Percentiles rank a stretch among this genome's conserved stretches.
Evolutionary conservation across 176 grass and related monocot genomes (phyloP).

Genomic region (Rhynchospora breviuscula): DNA sequence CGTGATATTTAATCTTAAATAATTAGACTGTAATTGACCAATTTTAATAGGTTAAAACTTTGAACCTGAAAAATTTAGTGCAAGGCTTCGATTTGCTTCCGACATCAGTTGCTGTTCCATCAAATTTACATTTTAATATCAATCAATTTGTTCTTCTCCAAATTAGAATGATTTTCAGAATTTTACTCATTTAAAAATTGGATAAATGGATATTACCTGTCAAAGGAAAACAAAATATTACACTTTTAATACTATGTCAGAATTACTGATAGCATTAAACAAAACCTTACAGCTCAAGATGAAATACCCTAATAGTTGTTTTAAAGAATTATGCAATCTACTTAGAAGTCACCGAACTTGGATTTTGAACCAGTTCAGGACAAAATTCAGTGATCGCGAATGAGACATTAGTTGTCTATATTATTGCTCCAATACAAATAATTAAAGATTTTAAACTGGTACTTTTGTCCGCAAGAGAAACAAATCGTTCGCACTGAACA

Average conservation of each 20-base stretch:
- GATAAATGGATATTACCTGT: constrained; percentile 27
- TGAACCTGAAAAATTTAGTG: constrained; percentile 98
- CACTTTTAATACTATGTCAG: neutral
- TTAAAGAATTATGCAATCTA: neutral
- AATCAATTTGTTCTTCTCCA: constrained; percentile 48
- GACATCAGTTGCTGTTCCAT: constrained; percentile 85
- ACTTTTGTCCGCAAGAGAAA: neutral
- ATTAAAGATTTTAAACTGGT: neutral
- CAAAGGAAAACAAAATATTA: constrained; percentile 30
- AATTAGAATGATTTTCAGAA: constrained; percentile 37
- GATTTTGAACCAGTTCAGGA: neutral
- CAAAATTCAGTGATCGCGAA: neutral
- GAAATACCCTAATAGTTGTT: neutral
- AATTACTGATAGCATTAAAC: constrained; percentile 5
- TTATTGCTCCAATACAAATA: neutral
- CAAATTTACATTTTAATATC: constrained; percentile 56
- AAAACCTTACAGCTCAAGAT: constrained; percentile 1
- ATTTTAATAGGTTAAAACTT: constrained; percentile 70
- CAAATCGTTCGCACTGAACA: neutral
- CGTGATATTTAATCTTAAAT: constrained; percentile 38
- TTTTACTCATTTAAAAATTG: constrained; percentile 37
- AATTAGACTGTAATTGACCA: constrained; percentile 53
- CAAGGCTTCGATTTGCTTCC: constrained; percentile 98
- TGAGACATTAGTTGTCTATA: neutral
- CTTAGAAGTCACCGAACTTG: neutral